Conservation (phyloP, 2,329 filamentous ascomycete species). For the Trichoderma breve region DNA sequence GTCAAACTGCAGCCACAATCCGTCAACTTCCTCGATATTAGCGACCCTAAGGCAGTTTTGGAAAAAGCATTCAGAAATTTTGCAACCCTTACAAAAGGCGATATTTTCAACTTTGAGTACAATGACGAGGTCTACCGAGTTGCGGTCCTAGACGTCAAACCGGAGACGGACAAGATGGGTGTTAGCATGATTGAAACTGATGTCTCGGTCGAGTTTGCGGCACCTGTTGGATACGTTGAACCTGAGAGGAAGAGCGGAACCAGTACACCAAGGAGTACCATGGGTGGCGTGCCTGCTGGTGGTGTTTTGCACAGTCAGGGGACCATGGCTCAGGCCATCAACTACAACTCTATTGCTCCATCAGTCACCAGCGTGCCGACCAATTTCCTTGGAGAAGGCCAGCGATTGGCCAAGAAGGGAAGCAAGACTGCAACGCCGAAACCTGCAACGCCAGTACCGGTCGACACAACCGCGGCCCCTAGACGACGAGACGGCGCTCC, state of each 20-base stretch:
- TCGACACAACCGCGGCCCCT: slow-evolving; percentile 31
- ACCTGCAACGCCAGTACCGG: slow-evolving; percentile 65
- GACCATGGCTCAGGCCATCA: slow-evolving; percentile 97
- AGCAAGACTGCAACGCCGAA: slow-evolving; percentile 67
- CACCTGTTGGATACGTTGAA: slow-evolving; percentile 92
- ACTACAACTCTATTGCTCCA: slow-evolving; percentile 87
- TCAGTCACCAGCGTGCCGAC: slow-evolving; percentile 68
- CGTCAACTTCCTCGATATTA: slow-evolving; percentile 91
- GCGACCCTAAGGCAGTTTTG: slow-evolving; percentile 92
- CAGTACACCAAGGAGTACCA: slow-evolving; percentile 72
- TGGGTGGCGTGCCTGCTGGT: slow-evolving; percentile 63
- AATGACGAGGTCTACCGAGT: slow-evolving; percentile 94
- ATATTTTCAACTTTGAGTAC: slow-evolving; percentile 94
- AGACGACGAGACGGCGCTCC: slow-evolving; percentile 67
- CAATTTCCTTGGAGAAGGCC: slow-evolving; percentile 76
- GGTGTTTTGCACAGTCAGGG: slow-evolving; percentile 80
- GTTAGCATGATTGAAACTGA: slow-evolving; percentile 97
- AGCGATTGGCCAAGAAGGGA: slow-evolving; percentile 79
- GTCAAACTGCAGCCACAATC: slow-evolving; percentile 97
- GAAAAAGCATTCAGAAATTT: slow-evolving; percentile 97
- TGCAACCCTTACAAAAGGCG: slow-evolving; percentile 86
- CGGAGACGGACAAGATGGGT: slow-evolving; percentile 74
- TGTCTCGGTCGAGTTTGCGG: slow-evolving; percentile 91
- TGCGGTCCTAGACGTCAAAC: slow-evolving; percentile 90
- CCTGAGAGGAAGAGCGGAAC: slow-evolving; percentile 77